Evolutionary conservation across 2,329 filamentous ascomycete genomes (phyloP).

Genomic region (Conoideocrella luteorostrata): DNA sequence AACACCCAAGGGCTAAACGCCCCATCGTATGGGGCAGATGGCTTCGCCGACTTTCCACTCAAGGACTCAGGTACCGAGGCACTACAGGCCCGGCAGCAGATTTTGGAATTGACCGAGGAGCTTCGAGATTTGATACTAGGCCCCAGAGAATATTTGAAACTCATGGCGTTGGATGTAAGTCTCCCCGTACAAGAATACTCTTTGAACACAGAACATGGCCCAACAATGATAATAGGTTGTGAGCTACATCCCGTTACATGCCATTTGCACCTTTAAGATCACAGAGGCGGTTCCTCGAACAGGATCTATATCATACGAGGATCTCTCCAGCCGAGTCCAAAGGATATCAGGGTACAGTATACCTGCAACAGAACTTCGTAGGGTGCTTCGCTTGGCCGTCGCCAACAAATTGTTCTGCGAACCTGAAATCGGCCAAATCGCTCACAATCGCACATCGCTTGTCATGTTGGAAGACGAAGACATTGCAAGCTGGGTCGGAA

Average conservation of each 20-base stretch:
- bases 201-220: background rate
- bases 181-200: too few relatives aligned
- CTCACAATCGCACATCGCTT: conserved; percentile 30
- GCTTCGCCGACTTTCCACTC: conserved; percentile 15
- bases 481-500: conserved; percentile 25
- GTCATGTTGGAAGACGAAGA: conserved; percentile 22
- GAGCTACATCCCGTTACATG: conserved; percentile 22
- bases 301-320: conserved; percentile 21
- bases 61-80: conserved; percentile 8
- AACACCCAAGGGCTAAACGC: conserved; percentile 14
- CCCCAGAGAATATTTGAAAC: conserved; percentile 16
- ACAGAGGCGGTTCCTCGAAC: conserved; percentile 21
- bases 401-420: conserved; percentile 34
- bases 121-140: conserved; percentile 16
- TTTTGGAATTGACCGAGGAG: conserved; percentile 16
- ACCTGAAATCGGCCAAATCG: conserved; percentile 28
- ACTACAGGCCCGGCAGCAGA: conserved; percentile 11
- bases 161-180: conserved; percentile 23
- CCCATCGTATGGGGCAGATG: conserved; percentile 14
- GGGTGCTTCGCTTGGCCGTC: conserved; percentile 33
- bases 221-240: conserved; percentile 14
- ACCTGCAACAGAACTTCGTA: conserved; percentile 21
- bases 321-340: conserved; percentile 20
- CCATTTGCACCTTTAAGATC: conserved; percentile 25
- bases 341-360: conserved; percentile 30